Evolutionary conservation across 78 protist species (phyloP).

Genomic region (Ministeria vibrans): DNA sequence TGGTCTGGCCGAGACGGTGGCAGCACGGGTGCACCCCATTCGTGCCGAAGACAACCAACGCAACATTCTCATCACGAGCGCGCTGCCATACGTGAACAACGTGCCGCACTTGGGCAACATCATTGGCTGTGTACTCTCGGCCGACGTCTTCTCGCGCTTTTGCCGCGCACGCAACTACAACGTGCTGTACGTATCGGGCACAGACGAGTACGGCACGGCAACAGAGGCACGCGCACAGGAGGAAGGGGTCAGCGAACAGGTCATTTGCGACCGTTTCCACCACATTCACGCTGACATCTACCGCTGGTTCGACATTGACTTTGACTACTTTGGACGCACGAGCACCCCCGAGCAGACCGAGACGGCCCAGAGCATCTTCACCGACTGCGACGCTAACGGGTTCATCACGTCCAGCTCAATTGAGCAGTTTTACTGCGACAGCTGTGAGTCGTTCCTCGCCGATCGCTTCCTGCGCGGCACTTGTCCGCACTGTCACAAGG

Average conservation of each 20-base stretch:
- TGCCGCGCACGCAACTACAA: slow-evolving; percentile 63
- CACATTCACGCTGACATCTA: slow-evolving; percentile 56
- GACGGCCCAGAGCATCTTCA: slow-evolving; percentile 77
- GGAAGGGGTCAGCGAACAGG: slow-evolving; percentile 59
- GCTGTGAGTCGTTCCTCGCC: slow-evolving; percentile 56
- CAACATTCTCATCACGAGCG: slow-evolving; percentile 69
- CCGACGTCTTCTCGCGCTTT: slow-evolving; percentile 71
- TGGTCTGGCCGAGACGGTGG: neutral
- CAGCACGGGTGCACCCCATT: neutral
- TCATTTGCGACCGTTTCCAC: slow-evolving; percentile 78
- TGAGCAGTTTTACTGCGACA: slow-evolving; percentile 2
- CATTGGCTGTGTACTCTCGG: slow-evolving; percentile 80
- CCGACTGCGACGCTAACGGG: slow-evolving; percentile 27
- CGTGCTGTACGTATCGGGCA: slow-evolving; percentile 78
- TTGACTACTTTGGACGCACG: slow-evolving; percentile 81
- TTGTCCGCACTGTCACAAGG: slow-evolving; percentile 52
- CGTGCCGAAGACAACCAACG: slow-evolving; percentile 36
- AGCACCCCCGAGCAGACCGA: slow-evolving; percentile 62
- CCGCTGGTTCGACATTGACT: slow-evolving; percentile 81
- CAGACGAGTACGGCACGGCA: slow-evolving; percentile 87
- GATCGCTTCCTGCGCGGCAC: slow-evolving; percentile 81
- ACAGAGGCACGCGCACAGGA: slow-evolving; percentile 74
- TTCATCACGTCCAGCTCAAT: slow-evolving; percentile 11
- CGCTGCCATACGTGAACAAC: slow-evolving; percentile 46
- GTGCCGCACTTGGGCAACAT: slow-evolving; percentile 73